A percentile compares a stretch with the other conserved stretches of the same genome.
phyloP scores from a whole-genome alignment of 305 asterid species.

The Solanum hybrid region DNA sequence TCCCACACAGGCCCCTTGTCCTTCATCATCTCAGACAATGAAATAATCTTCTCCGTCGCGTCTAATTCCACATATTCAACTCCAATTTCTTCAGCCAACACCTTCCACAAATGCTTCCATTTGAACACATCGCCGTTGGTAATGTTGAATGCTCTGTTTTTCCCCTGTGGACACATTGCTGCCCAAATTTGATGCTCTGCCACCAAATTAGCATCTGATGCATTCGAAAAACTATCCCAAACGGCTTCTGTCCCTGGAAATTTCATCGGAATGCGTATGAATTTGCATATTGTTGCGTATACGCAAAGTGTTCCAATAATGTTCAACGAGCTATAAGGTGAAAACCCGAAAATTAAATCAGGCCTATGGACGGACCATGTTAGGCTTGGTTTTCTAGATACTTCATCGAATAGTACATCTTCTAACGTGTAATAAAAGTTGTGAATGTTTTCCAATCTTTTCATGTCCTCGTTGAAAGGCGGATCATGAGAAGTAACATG shows the following conservation, averaged over 20 bases:
- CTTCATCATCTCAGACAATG: constrained; percentile 54
- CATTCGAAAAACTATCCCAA: constrained; percentile 39
- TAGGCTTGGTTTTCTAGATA: constrained; percentile 8
- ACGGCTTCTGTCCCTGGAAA: constrained; percentile 43
- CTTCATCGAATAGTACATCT: constrained; percentile 30
- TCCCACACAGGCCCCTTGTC: constrained; percentile 50
- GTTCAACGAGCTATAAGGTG: constrained; percentile 57
- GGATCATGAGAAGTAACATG: constrained; percentile 36
- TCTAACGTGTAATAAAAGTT: constrained; percentile 57
- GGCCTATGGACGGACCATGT: constrained; percentile 63
- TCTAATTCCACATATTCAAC: constrained; percentile 36
- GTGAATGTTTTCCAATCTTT: constrained; percentile 30
- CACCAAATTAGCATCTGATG: constrained; percentile 46
- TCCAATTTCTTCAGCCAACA: constrained; percentile 38
- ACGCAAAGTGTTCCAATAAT: constrained; percentile 47
- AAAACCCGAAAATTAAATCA: constrained; percentile 46
- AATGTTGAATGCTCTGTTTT: constrained; percentile 41
- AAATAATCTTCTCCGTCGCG: constrained; percentile 34
- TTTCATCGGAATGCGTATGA: constrained; percentile 28
- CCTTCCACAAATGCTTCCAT: constrained; percentile 61
- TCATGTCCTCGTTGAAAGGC: constrained; percentile 42
- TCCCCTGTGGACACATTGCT: constrained; percentile 29
- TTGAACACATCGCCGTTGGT: constrained; percentile 55
- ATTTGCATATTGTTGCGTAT: constrained; percentile 57
- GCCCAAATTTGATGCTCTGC: constrained; percentile 76